These are phyloP conservation scores for Fusarium albidum DNA, from an alignment of 2,329 filamentous ascomycete genomes.

Conservation along the genomic window DNA sequence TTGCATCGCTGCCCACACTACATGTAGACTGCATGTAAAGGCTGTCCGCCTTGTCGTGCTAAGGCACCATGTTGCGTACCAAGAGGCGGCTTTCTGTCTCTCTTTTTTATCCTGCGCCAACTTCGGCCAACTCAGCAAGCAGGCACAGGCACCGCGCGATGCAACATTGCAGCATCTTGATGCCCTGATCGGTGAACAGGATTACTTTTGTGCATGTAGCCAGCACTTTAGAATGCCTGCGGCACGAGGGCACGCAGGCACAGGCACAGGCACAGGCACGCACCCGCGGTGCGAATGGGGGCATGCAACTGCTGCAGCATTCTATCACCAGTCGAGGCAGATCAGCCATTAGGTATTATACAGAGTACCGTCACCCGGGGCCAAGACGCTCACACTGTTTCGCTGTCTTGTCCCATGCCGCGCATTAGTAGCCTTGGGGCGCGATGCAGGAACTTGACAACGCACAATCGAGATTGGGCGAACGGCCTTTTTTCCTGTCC, in stretches of 20 bases:
- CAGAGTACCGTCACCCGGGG: neutral
- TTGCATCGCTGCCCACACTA: slow-evolving; percentile 15
- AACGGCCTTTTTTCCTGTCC: slow-evolving; percentile 7
- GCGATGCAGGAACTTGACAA: slow-evolving; percentile 39
- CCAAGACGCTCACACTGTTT: slow-evolving; percentile 20
- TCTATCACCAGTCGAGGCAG: slow-evolving; percentile 5
- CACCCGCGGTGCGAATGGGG: slow-evolving; percentile 1
- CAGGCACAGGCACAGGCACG: slow-evolving; percentile 25
- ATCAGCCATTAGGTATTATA: slow-evolving; percentile 1
- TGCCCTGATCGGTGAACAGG: too few species aligned
- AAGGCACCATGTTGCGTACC: slow-evolving; percentile 15
- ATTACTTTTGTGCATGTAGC: too few species aligned
- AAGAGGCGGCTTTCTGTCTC: slow-evolving; percentile 1
- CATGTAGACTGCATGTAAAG: slow-evolving; percentile 17
- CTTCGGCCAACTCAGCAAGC: slow-evolving; percentile 38
- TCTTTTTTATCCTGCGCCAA: slow-evolving; percentile 23
- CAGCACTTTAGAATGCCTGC: too few species aligned
- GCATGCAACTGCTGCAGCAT: slow-evolving; percentile 9
- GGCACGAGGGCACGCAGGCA: slow-evolving; percentile 16
- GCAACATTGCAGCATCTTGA: slow-evolving; percentile 12
- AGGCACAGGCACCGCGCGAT: slow-evolving; percentile 18
- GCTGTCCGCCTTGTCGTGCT: slow-evolving; percentile 1
- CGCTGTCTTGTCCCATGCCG: slow-evolving; percentile 2
- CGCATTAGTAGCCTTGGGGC: slow-evolving; percentile 15
- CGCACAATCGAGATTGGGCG: slow-evolving; percentile 37